Conservation (phyloP, 768 basidiomycete species). For the Trametes cinnabarina region DNA sequence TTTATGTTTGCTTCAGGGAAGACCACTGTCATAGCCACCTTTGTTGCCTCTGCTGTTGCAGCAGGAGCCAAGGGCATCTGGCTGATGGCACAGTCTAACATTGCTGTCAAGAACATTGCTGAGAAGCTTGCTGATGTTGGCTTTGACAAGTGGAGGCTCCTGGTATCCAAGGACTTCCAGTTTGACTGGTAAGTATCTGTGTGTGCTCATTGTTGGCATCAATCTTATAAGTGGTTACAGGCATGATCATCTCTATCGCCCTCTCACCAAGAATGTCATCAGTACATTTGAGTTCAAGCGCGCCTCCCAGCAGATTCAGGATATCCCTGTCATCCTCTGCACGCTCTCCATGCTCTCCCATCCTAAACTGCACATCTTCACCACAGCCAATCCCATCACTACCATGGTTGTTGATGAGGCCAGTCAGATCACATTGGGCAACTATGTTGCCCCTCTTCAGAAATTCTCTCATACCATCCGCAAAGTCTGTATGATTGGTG, state of each 20-base stretch:
- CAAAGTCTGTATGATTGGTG: conserved; percentile 42
- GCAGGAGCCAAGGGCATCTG: conserved; percentile 50
- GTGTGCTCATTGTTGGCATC: conserved; percentile 1
- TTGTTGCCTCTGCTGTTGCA: conserved; percentile 28
- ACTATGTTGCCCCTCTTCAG: conserved; percentile 32
- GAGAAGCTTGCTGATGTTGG: conserved; percentile 63
- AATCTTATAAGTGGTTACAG: conserved; percentile 36
- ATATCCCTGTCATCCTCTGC: conserved; percentile 63
- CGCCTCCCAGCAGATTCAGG: conserved; percentile 31
- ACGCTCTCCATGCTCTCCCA: conserved; percentile 76
- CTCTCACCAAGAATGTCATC: conserved; percentile 51
- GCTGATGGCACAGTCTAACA: conserved; percentile 83
- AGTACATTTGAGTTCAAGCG: conserved; percentile 38
- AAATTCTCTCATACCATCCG: conserved; percentile 26
- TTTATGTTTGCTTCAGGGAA: conserved; percentile 20
- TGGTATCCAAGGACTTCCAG: conserved; percentile 73
- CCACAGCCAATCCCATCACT: conserved; percentile 27
- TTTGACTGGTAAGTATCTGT: conserved; percentile 52
- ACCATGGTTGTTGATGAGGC: conserved; percentile 38
- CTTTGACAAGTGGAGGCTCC: conserved; percentile 57
- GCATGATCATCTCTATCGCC: conserved; percentile 76
- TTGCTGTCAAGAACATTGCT: conserved; percentile 88
- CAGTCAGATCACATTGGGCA: conserved; percentile 28
- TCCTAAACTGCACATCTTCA: conserved; percentile 19
- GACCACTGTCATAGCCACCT: conserved; percentile 34